Base-by-base conservation (phyloP, 768 basidiomycete genomes). In the Phaeotremella skinneri region DNA sequence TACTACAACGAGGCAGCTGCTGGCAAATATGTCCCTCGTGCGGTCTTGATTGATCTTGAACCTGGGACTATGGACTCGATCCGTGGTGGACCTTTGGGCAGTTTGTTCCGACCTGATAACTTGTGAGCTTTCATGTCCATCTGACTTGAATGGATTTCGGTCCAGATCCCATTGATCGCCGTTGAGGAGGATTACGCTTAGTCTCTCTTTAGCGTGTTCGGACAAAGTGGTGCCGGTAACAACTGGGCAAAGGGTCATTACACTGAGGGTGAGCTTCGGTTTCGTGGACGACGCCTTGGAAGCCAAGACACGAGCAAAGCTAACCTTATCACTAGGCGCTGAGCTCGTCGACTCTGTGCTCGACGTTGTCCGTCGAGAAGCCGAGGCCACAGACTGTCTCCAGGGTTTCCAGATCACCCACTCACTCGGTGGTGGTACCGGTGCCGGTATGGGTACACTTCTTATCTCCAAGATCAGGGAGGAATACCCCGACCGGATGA, bases 381-480 rank as follows among this genome's bases (percentile, higher is more conserved):
- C 96, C 59, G 96, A 99, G 80, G 90, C 87, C 39, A 91, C 90
- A 63, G 96, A 98, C 80, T 91, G 88, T 79, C 87, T 98, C 32
- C 96, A 98, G 80, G 96, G 94, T 64, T 98, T 99, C 89, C 93
- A 98, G 79, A 91, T 98, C 79, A 94, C 93, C 61, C 94, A 97
- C 82, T 98, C 91, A 17, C 83, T 98, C 17, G 93, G 96, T 81
- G 96, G 96, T 81, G 96, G 94, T 79, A 99, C 96, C 69, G 96
- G 96, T 81, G 91, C 96, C 68, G 96, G 96, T 81, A 98, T 99
- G 94, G 96, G 96, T 79, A 97, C 96, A 47, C 88, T 99, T 54
- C 81, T 99, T 67, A 96, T 99, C 78, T 97, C 93, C 67, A 99
- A 99, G 82, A 96, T 99, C 78, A 86, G 94, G 66, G 93, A 97